Conservation (phyloP, 1,139 yeast genomes). For the Geotrichum carabidarum region DNA sequence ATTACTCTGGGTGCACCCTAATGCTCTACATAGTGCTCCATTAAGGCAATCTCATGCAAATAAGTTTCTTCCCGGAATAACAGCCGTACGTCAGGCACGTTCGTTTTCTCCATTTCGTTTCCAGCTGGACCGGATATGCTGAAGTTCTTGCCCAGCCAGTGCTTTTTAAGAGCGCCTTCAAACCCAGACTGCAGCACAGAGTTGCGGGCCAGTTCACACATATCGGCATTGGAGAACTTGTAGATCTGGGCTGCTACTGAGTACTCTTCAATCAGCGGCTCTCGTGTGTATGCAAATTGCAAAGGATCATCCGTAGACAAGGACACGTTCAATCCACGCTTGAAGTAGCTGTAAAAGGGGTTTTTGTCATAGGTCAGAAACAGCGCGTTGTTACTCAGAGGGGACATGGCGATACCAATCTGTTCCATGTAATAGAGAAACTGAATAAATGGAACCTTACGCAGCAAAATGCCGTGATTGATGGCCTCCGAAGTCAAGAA, state of each 20-base stretch:
- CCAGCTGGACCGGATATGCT: conserved; percentile 62
- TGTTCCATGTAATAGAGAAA: conserved; percentile 89
- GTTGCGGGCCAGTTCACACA: conserved; percentile 83
- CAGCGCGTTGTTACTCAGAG: conserved; percentile 90
- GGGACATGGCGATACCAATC: conserved; percentile 97
- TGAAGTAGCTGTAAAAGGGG: conserved; percentile 85
- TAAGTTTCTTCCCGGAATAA: conserved; percentile 79
- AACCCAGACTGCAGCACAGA: conserved; percentile 91
- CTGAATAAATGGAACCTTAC: conserved; percentile 92
- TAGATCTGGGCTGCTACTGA: conserved; percentile 97
- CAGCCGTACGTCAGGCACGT: conserved; percentile 84
- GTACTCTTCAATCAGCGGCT: conserved; percentile 93
- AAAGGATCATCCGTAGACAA: conserved; percentile 89
- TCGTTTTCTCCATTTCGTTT: conserved; percentile 86
- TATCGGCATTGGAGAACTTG: conserved; percentile 86
- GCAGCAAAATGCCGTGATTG: conserved; percentile 86
- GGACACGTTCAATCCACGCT: conserved; percentile 87
- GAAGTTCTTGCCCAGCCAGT: conserved; percentile 83
- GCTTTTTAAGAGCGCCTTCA: conserved; percentile 75
- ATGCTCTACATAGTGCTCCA: conserved; percentile 47
- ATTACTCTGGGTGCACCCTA: background rate
- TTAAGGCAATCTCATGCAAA: conserved; percentile 66
- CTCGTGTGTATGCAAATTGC: conserved; percentile 93
- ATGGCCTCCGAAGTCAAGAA: conserved; percentile 87
- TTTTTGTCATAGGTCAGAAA: conserved; percentile 91